phyloP scores from a whole-genome alignment of 306 rosid genomes.

The Dalbergia cultrata region DNA sequence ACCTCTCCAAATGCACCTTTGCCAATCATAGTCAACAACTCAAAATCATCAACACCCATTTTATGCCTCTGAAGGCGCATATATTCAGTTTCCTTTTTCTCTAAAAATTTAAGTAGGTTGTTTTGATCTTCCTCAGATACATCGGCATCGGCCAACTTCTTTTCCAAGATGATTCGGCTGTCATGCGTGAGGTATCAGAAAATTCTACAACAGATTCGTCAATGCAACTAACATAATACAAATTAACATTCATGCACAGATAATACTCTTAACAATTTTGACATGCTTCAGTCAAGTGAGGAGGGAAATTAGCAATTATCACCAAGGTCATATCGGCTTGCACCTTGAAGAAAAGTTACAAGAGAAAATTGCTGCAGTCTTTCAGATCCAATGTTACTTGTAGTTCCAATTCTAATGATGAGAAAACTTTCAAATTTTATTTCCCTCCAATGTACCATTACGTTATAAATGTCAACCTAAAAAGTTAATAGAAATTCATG shows the following conservation, averaged over 20 bases:
- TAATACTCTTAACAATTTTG: constrained; percentile 22
- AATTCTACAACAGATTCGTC: background rate
- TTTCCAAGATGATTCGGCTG: constrained; percentile 85
- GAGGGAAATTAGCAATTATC: constrained; percentile 23
- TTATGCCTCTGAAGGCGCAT: constrained; percentile 99
- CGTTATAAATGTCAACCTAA: background rate
- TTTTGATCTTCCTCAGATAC: constrained; percentile 98
- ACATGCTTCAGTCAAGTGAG: constrained; percentile 10
- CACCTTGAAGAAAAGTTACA: background rate
- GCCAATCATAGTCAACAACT: constrained; percentile 92
- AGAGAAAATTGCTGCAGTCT: background rate
- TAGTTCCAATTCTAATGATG: too few relatives aligned
- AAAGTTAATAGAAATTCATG: too few relatives aligned
- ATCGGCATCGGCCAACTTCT: constrained; percentile 98
- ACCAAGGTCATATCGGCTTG: background rate
- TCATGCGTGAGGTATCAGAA: constrained; percentile 19
- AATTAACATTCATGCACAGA: constrained; percentile 4
- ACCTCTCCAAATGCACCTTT: constrained; percentile 99
- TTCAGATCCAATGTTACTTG: background rate
- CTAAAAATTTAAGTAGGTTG: constrained; percentile 85
- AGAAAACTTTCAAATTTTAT: too few relatives aligned
- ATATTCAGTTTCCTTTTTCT: constrained; percentile 97
- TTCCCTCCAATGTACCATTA: background rate
- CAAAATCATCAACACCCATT: constrained; percentile 97
- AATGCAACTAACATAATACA: background rate